These are phyloP conservation scores for Amborella trichopoda DNA, from an alignment of 164 flowering plant genomes.

Conservation along the genomic window DNA sequence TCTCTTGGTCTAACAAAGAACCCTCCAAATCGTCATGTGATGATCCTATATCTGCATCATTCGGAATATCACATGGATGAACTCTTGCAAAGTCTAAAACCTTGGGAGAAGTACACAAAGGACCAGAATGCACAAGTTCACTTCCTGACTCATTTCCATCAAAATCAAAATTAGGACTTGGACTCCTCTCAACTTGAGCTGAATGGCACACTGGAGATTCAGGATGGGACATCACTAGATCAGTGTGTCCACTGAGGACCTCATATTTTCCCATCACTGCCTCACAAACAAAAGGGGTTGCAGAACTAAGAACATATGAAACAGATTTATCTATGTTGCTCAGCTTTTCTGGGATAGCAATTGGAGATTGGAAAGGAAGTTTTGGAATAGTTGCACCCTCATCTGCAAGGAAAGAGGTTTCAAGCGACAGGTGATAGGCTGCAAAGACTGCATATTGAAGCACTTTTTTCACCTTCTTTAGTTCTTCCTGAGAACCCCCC, in stretches of 20 bases:
- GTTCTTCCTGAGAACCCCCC: constrained; percentile 52
- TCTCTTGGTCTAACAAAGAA: no score
- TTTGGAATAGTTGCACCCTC: constrained; percentile 88
- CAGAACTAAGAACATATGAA: constrained; percentile 20
- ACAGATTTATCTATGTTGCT: constrained; percentile 17
- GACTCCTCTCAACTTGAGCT: constrained; percentile 13
- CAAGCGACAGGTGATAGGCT: constrained; percentile 87
- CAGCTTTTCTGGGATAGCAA: constrained; percentile 25
- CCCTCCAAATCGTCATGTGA: no score
- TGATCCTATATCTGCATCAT: no score
- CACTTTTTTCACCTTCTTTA: constrained; percentile 82
- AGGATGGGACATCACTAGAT: no score
- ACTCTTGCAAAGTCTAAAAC: no score
- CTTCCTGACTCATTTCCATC: constrained; percentile 17
- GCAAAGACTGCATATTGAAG: constrained; percentile 88
- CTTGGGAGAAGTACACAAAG: no score
- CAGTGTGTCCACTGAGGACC: no score
- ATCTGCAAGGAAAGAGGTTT: constrained; percentile 94
- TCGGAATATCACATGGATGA: no score
- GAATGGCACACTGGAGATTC: no score
- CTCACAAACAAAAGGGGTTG: constrained; percentile 6
- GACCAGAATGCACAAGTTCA: constrained; percentile 11
- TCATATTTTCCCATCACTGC: no score
- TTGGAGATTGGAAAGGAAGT: constrained; percentile 20
- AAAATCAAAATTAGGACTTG: constrained; percentile 13